These are phyloP conservation scores for Rhodotorula kratochvilovae DNA, from an alignment of 768 basidiomycete genomes.

Conservation along the genomic window DNA sequence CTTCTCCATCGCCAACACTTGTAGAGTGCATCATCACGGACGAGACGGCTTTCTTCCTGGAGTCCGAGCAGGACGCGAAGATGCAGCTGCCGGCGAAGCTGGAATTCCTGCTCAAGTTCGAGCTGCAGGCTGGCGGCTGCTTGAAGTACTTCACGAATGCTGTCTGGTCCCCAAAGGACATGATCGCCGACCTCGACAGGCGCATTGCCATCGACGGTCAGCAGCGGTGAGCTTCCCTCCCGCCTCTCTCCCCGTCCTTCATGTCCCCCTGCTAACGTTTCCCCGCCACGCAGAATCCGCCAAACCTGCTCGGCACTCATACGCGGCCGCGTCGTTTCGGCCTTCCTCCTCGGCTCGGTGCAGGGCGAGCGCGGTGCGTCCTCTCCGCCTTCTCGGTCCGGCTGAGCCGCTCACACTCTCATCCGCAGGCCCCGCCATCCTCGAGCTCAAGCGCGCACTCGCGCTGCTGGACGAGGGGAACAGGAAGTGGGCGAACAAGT, in stretches of 20 bases:
- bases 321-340: background rate
- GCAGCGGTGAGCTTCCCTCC: background rate
- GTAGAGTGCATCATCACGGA: background rate
- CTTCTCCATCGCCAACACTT: too few relatives aligned
- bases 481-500: background rate
- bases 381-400: too few relatives aligned
- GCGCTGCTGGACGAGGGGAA: background rate
- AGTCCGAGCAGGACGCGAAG: background rate
- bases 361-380: background rate
- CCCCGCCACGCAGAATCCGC: background rate
- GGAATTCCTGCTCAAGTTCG: background rate
- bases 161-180: background rate
- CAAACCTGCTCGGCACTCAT: background rate
- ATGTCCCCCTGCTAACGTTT: background rate
- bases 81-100: background rate
- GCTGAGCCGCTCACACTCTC: too few relatives aligned
- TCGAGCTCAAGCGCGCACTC: background rate
- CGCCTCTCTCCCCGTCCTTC: background rate
- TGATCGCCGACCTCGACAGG: slow-evolving; percentile 3
- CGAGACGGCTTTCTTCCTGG: background rate
- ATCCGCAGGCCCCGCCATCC: background rate
- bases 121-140: background rate
- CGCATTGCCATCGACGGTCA: background rate
- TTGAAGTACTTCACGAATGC: slow-evolving; percentile 1
- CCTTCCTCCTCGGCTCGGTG: background rate